Evolutionary conservation across 257 asterid species (phyloP).

Genomic region (Parsonsia alboflavescens): DNA sequence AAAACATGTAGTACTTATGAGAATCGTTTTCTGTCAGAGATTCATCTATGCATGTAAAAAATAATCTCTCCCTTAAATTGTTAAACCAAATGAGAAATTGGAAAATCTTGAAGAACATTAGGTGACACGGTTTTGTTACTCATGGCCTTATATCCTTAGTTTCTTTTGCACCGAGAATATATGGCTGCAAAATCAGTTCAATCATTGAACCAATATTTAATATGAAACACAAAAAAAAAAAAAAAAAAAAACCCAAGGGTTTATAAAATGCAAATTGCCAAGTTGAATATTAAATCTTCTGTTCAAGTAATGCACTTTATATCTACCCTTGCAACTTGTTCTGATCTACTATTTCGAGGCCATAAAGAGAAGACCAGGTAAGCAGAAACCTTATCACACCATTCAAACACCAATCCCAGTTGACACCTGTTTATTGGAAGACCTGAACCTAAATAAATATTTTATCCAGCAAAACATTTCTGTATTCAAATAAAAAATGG

Average conservation of each 20-base stretch:
- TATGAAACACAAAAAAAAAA: background rate
- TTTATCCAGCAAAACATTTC: background rate
- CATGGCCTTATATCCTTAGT: too few species aligned
- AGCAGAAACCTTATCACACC: background rate
- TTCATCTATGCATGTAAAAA: too few species aligned
- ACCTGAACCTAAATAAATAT: background rate
- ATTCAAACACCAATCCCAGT: background rate
- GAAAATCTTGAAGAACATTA: background rate
- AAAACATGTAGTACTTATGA: too few species aligned
- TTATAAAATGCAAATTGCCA: background rate
- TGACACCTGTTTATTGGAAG: background rate
- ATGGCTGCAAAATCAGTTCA: background rate
- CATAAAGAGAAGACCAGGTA: background rate
- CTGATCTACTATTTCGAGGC: slow-evolving; percentile 5
- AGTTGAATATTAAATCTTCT: background rate
- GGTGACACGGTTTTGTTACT: background rate
- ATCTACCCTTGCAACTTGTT: background rate
- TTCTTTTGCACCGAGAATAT: too few species aligned
- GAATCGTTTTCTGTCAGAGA: too few species aligned
- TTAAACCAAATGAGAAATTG: too few species aligned
- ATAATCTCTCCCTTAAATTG: too few species aligned
- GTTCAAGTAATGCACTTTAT: background rate
- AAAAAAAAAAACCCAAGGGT: background rate
- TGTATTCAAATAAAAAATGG: background rate
- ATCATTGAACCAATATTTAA: background rate